Base-by-base conservation (phyloP, 352 stramenopile species). In the Phytophthora megakarya region DNA sequence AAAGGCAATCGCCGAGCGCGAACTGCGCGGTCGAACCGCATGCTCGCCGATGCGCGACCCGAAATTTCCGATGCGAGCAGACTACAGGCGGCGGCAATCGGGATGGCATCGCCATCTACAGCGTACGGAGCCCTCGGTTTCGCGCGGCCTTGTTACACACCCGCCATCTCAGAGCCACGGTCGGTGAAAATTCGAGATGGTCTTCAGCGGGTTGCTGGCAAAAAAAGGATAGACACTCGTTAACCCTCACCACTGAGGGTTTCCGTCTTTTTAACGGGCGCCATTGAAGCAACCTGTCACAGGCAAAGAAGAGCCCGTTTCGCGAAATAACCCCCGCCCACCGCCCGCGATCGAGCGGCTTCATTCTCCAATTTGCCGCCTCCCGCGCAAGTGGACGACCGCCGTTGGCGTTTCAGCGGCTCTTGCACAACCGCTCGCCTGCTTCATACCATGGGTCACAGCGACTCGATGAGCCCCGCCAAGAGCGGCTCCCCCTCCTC, bases 311-410 rank as follows among this genome's bases (percentile, higher is more conserved):
- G 21, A 45, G 42, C 52, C 52, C 52, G 52, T 61, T 61, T 61
- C 52, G 52, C 40, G 73, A 72, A 81, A 77, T 73, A 80, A 76
- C 59, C 49, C 56, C 60, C n/a, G n/a, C n/a, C 46, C 38, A 26
- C 47, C 51, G 33, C 46, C 58, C 48, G 60, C 42, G 42, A 42
- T 28, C 37, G 22, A 70, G 30, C 56, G 39, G 60, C 55, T 60
- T 80, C 77, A 86, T 81, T 86, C 61, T 69, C 59, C 61, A 84
- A 84, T 81, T 71, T 75, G 59, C 70, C 63, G 60, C 32, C 54
- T 70, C 49, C 66, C 49, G 61, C 70, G 53, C 69, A 80, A 74
- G 52, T 67, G 62, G 58, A 68, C 61, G 58, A 65, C 58, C 32
- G 38, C 21, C 28, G 46, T 21, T 35, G 58, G 51, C 35, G 35